Evolutionary conservation across 1,139 yeast genomes (phyloP).

Genomic region (Candida sp.): DNA sequence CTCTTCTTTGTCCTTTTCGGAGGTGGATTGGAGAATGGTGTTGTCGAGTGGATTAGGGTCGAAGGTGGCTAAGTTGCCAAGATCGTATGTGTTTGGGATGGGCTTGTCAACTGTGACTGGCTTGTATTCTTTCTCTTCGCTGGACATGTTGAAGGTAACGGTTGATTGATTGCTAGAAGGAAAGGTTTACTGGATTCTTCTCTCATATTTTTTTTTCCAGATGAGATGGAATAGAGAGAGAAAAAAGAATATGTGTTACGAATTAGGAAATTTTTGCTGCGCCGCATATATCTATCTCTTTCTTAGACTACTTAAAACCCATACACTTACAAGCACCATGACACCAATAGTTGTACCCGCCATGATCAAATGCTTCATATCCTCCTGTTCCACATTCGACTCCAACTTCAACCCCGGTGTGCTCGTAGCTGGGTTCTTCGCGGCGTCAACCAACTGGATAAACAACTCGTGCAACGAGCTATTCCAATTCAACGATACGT

Average conservation of each 20-base stretch:
- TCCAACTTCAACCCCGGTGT: slow-evolving; percentile 86
- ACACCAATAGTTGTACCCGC: slow-evolving; percentile 74
- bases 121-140: slow-evolving; percentile 41
- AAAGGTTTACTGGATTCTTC: slow-evolving; percentile 2
- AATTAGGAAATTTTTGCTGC: background rate
- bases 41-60: slow-evolving; percentile 84
- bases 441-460: slow-evolving; percentile 88
- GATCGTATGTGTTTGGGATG: slow-evolving; percentile 83
- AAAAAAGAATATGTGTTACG: background rate
- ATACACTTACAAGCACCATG: slow-evolving; percentile 58
- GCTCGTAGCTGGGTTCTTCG: slow-evolving; percentile 74
- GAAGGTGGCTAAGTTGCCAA: slow-evolving; percentile 87
- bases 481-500: slow-evolving; percentile 90
- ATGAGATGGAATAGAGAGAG: slow-evolving; percentile 6
- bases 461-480: slow-evolving; percentile 85
- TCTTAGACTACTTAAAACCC: slow-evolving; percentile 58
- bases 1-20: slow-evolving; percentile 63
- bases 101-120: slow-evolving; percentile 90
- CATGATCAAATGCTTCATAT: slow-evolving; percentile 54
- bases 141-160: slow-evolving; percentile 18
- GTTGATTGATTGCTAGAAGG: background rate
- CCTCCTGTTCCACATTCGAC: slow-evolving; percentile 50
- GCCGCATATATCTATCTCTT: slow-evolving; percentile 7
- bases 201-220: slow-evolving; percentile 5
- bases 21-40: slow-evolving; percentile 43